phyloP scores from a whole-genome alignment of 202 grass and related monocot genomes.

The Brachypodium distachyon region DNA sequence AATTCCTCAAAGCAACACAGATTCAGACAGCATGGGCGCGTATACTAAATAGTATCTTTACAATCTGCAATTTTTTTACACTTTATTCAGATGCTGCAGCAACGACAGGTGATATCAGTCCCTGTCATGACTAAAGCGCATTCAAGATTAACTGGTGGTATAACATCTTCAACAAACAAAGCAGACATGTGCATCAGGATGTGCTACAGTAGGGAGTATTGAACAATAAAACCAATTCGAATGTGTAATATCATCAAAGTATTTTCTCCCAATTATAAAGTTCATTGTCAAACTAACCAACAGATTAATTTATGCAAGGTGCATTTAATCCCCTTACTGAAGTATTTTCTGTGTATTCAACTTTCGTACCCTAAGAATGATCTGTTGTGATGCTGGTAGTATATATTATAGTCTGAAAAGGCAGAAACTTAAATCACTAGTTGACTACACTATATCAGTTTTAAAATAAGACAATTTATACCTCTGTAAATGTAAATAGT shows the following conservation, averaged over 20 bases:
- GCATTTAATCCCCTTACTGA: background rate
- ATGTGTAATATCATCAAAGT: background rate
- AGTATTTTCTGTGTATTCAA: background rate
- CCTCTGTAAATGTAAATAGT: background rate
- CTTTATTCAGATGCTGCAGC: background rate
- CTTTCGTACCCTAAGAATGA: background rate
- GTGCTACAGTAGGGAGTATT: background rate
- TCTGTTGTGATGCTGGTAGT: background rate
- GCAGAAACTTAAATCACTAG: background rate
- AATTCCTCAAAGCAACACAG: background rate
- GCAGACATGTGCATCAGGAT: background rate
- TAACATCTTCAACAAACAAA: background rate
- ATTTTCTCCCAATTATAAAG: background rate
- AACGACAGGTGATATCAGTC: background rate
- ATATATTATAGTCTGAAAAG: background rate
- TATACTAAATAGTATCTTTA: slow-evolving; percentile 2
- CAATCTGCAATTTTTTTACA: background rate
- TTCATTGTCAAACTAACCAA: background rate
- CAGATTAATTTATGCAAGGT: background rate
- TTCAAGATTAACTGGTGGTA: background rate
- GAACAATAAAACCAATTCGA: background rate
- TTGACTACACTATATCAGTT: slow-evolving; percentile 2
- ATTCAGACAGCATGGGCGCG: background rate
- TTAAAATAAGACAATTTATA: slow-evolving; percentile 5
- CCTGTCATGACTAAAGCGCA: background rate